Conservation (phyloP, 768 basidiomycete species). For the Suillus subalutaceus region DNA sequence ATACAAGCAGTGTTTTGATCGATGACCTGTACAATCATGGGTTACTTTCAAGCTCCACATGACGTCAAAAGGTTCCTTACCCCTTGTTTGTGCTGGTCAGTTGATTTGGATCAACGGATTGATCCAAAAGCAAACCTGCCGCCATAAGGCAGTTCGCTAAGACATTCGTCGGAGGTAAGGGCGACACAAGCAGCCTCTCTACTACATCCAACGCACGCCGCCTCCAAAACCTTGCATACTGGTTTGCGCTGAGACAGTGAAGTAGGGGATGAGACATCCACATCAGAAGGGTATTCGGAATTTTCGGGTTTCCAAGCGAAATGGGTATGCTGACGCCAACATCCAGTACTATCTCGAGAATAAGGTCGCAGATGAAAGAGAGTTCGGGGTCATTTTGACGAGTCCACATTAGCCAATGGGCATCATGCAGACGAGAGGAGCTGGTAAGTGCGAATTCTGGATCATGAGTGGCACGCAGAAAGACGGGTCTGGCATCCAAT, state of each 20-base stretch:
- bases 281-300: conserved; percentile 10
- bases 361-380: conserved; percentile 10
- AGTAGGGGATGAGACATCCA: conserved; percentile 15
- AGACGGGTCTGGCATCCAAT: conserved; percentile 5
- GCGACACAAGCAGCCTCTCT: conserved; percentile 3
- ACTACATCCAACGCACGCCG: conserved; percentile 10
- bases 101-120: conserved; percentile 8
- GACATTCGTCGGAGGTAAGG: conserved; percentile 11
- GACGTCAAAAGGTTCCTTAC: not conserved
- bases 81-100: conserved; percentile 11
- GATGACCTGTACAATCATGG: not conserved
- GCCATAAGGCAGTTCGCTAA: conserved; percentile 15
- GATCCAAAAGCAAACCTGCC: conserved; percentile 11
- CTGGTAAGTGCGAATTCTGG: not conserved
- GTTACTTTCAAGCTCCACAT: not conserved
- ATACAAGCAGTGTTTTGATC: conserved; percentile 1
- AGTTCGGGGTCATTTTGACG: conserved; percentile 11
- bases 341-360: conserved; percentile 5
- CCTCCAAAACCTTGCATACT: conserved; percentile 7
- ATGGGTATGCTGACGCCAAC: conserved; percentile 9
- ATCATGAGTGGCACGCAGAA: conserved; percentile 1
- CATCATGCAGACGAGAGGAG: conserved; percentile 10
- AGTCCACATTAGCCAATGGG: conserved; percentile 8
- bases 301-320: conserved; percentile 7
- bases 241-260: conserved; percentile 8